A percentile compares a stretch with the other conserved stretches of the same genome.
phyloP scores from a whole-genome alignment of 805 yeast genomes.

The Saturnispora sanitii region DNA sequence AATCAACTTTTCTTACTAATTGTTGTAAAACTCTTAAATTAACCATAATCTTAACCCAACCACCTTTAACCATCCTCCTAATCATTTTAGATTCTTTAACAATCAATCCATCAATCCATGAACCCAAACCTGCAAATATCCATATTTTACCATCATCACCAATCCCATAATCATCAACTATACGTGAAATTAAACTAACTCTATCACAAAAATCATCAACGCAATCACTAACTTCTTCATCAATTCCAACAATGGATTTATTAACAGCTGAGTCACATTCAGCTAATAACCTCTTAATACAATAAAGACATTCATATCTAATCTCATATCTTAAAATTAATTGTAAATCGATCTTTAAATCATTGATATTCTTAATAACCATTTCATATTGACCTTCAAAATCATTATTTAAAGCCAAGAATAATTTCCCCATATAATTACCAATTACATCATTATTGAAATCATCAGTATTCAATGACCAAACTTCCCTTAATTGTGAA shows the following conservation, averaged over 20 bases:
- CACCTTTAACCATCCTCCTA: constrained; percentile 42
- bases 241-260: background rate
- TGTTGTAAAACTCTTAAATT: constrained; percentile 63
- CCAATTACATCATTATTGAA: background rate
- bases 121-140: constrained; percentile 13
- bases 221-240: constrained; percentile 12
- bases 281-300: constrained; percentile 5
- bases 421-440: constrained; percentile 8
- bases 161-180: constrained; percentile 10
- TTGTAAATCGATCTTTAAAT: constrained; percentile 30
- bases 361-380: constrained; percentile 27
- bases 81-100: constrained; percentile 45
- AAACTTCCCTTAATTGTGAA: constrained; percentile 22
- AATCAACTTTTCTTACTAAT: constrained; percentile 46
- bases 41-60: constrained; percentile 47
- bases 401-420: constrained; percentile 21
- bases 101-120: constrained; percentile 38
- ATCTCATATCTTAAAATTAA: constrained; percentile 49
- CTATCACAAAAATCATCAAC: constrained; percentile 14
- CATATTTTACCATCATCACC: constrained; percentile 8
- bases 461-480: constrained; percentile 17
- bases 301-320: constrained; percentile 23
- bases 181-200: constrained; percentile 10
- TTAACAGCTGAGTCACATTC: constrained; percentile 3
- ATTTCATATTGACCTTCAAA: constrained; percentile 30